Conservation (phyloP, 495 filamentous ascomycete species). For the Tuber magnatum region DNA sequence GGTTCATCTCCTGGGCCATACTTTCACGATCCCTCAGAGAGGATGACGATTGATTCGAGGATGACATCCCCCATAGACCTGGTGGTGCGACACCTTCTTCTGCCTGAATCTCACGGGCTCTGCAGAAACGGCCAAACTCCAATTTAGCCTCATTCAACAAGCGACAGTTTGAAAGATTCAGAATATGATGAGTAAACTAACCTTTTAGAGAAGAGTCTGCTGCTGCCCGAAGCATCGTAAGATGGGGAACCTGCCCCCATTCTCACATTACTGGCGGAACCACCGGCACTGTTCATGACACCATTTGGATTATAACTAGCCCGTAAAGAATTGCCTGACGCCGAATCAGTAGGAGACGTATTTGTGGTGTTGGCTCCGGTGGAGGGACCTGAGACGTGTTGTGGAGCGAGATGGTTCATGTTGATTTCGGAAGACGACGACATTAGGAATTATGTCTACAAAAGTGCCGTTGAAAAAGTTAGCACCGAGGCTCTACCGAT, state of each 20-base stretch:
- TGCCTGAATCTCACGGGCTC: slow-evolving; percentile 87
- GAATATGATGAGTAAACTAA: slow-evolving; percentile 48
- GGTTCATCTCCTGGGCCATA: slow-evolving; percentile 92
- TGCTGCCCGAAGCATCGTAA: slow-evolving; percentile 68
- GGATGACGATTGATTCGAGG: slow-evolving; percentile 80
- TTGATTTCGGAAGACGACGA: slow-evolving; percentile 73
- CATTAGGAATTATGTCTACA: slow-evolving; percentile 72
- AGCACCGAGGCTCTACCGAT: slow-evolving; percentile 11
- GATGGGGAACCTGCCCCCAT: slow-evolving; percentile 94
- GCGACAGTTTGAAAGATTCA: slow-evolving; percentile 9
- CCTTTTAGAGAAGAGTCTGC: slow-evolving; percentile 81
- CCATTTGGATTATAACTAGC: slow-evolving; percentile 60
- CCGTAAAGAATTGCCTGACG: slow-evolving; percentile 58
- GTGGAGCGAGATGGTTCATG: slow-evolving; percentile 58
- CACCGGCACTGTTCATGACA: slow-evolving; percentile 56
- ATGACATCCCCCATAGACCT: slow-evolving; percentile 89
- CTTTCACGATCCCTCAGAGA: slow-evolving; percentile 67
- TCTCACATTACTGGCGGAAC: slow-evolving; percentile 66
- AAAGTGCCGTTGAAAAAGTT: slow-evolving; percentile 2
- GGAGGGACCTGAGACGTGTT: slow-evolving; percentile 75
- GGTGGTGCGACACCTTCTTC: slow-evolving; percentile 75
- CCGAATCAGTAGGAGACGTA: slow-evolving; percentile 76
- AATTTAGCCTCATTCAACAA: slow-evolving; percentile 46
- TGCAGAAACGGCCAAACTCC: not conserved
- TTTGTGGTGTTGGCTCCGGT: slow-evolving; percentile 55